Evolutionary conservation across 2,329 filamentous ascomycete genomes (phyloP).

Genomic region (Fusarium sp.): DNA sequence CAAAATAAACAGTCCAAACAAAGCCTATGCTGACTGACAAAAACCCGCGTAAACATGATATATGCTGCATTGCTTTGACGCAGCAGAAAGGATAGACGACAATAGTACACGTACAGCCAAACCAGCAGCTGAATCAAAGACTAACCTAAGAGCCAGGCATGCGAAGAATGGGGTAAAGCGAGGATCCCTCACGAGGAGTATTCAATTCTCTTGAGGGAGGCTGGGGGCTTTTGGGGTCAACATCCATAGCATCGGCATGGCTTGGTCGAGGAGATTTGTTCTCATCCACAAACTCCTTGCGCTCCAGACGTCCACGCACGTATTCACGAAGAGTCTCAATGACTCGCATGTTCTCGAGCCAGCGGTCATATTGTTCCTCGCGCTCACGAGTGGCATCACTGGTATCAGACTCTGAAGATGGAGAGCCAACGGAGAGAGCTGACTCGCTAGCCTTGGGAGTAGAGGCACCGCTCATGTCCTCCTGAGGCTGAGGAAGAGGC

Average conservation of each 20-base stretch:
- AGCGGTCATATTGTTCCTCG: slow-evolving; percentile 73
- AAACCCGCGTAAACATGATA: slow-evolving; percentile 4
- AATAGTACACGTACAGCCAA: slow-evolving; percentile 44
- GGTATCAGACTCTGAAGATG: slow-evolving; percentile 66
- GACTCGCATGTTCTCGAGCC: slow-evolving; percentile 74
- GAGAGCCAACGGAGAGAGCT: slow-evolving; percentile 63
- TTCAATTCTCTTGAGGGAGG: slow-evolving; percentile 44
- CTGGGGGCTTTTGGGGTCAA: slow-evolving; percentile 52
- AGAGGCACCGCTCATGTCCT: slow-evolving; percentile 55
- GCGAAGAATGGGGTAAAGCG: slow-evolving; percentile 58
- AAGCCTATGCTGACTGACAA: slow-evolving; percentile 5
- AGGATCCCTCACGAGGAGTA: slow-evolving; percentile 49
- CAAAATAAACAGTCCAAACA: slow-evolving; percentile 14
- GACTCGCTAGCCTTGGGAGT: slow-evolving; percentile 61
- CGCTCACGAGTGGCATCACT: slow-evolving; percentile 66
- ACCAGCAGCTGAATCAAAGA: slow-evolving; percentile 20
- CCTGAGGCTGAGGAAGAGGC: slow-evolving; percentile 55
- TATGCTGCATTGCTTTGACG: slow-evolving; percentile 6
- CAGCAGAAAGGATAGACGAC: slow-evolving; percentile 18
- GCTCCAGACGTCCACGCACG: slow-evolving; percentile 68
- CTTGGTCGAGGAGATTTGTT: slow-evolving; percentile 33
- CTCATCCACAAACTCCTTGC: slow-evolving; percentile 63
- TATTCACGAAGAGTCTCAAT: slow-evolving; percentile 72
- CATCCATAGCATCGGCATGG: slow-evolving; percentile 54
- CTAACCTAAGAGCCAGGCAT: slow-evolving; percentile 52